Conservation (phyloP, 805 yeast genomes). For the Teunomyces kruisii region DNA sequence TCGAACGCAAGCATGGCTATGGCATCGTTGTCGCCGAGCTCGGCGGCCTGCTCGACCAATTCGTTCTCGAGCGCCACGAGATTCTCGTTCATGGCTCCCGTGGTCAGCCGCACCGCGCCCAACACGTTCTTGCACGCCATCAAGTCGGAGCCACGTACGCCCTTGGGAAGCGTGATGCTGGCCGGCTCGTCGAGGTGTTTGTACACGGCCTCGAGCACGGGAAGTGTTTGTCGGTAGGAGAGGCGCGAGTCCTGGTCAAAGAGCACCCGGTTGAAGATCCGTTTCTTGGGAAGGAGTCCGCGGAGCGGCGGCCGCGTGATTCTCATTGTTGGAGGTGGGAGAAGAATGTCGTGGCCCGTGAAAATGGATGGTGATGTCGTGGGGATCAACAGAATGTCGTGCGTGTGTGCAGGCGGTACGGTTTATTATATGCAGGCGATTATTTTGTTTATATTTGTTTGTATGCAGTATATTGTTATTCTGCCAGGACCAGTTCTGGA, state of each 20-base stretch:
- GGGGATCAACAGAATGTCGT: neutral
- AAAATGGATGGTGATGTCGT: neutral
- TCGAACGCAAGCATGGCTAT: constrained; percentile 70
- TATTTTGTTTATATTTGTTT: no score
- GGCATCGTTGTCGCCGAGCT: constrained; percentile 79
- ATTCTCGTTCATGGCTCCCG: constrained; percentile 58
- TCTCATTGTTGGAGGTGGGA: neutral
- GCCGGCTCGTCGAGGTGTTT: constrained; percentile 43
- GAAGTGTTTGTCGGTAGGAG: constrained; percentile 52
- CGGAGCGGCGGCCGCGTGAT: constrained; percentile 24
- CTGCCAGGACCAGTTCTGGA: no score
- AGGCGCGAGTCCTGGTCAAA: constrained; percentile 67
- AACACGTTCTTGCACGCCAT: constrained; percentile 68
- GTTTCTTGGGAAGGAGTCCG: constrained; percentile 54
- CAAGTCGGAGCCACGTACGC: constrained; percentile 55
- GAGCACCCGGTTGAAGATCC: constrained; percentile 54
- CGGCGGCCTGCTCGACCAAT: constrained; percentile 81
- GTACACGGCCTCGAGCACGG: constrained; percentile 54
- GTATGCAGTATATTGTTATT: no score
- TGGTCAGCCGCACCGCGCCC: constrained; percentile 56
- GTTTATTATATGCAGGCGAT: no score
- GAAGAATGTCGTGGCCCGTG: no score
- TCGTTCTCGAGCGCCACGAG: constrained; percentile 65
- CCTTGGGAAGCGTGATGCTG: constrained; percentile 41
- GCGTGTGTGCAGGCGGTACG: no score